Percentiles rank a stretch among this genome's conserved stretches.
Evolutionary conservation across 352 stramenopile species (phyloP).

Genomic region (Phytophthora quininea): DNA sequence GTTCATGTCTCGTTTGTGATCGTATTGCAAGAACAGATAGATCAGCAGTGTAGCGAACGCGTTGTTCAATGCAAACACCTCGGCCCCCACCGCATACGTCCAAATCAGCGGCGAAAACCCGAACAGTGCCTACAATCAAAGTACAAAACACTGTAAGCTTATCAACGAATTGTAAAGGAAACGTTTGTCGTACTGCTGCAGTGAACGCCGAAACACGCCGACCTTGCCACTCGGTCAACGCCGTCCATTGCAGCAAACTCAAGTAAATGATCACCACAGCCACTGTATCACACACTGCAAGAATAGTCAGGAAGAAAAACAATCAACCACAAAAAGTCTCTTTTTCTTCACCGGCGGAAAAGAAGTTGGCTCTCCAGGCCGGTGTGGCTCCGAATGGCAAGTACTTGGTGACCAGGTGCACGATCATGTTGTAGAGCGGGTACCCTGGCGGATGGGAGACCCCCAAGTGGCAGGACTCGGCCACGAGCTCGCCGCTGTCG

Average conservation of each 20-base stretch:
- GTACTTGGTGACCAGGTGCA: constrained; percentile 62
- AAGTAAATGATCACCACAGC: constrained; percentile 62
- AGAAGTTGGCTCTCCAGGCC: constrained; percentile 90
- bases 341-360: constrained; percentile 67
- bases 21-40: constrained; percentile 66
- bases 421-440: constrained; percentile 92
- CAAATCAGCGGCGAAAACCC: constrained; percentile 94
- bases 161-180: no score
- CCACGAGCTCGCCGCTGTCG: constrained; percentile 93
- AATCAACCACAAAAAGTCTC: constrained; percentile 11
- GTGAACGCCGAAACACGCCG: constrained; percentile 51
- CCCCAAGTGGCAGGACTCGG: constrained; percentile 93
- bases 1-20: constrained; percentile 19
- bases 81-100: constrained; percentile 93
- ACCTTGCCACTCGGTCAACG: constrained; percentile 12
- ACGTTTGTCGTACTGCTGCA: constrained; percentile 47
- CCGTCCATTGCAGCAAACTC: constrained; percentile 58
- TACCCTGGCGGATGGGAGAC: constrained; percentile 95
- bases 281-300: constrained; percentile 61
- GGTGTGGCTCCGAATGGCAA: constrained; percentile 41
- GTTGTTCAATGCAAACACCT: constrained; percentile 98
- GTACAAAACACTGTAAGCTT: constrained; percentile 2
- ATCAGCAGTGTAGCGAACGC: constrained; percentile 87
- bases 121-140: constrained; percentile 65
- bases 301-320: neutral